Percentiles rank a stretch among this genome's conserved stretches.
Conservation (phyloP, 1,284 basidiomycete genomes). For the Cryptococcus sp. region DNA sequence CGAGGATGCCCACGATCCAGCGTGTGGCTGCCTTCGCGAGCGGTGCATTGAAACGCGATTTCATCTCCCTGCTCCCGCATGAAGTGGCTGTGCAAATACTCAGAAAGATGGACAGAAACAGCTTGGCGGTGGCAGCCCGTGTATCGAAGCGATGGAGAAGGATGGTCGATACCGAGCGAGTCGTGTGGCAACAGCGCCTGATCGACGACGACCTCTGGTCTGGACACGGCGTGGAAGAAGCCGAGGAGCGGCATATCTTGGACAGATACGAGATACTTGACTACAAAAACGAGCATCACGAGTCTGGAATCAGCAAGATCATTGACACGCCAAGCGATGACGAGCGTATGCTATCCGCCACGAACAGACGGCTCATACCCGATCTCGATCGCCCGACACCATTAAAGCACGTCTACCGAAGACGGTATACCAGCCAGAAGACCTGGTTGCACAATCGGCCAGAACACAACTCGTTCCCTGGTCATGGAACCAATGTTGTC, state of each 20-base stretch:
- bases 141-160: constrained; percentile 47
- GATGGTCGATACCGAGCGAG: constrained; percentile 47
- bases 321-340: constrained; percentile 38
- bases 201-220: constrained; percentile 44
- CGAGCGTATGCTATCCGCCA: constrained; percentile 27
- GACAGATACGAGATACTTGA: constrained; percentile 42
- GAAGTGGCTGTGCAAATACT: constrained; percentile 52
- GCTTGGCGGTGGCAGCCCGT: constrained; percentile 36
- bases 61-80: constrained; percentile 45
- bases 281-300: constrained; percentile 14
- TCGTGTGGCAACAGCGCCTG: constrained; percentile 46
- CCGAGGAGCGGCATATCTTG: constrained; percentile 42
- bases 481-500: constrained; percentile 85
- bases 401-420: constrained; percentile 48
- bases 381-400: constrained; percentile 32
- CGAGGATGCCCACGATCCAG: constrained; percentile 51
- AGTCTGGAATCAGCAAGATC: constrained; percentile 7
- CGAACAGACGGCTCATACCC: constrained; percentile 2
- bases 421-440: constrained; percentile 62
- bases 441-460: constrained; percentile 53
- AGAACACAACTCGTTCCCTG: constrained; percentile 73
- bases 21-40: constrained; percentile 43
- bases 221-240: constrained; percentile 49
- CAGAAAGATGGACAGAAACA: constrained; percentile 37
- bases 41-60: constrained; percentile 49